phyloP scores from a whole-genome alignment of 495 filamentous ascomycete species.

The Neurospora cerealis region DNA sequence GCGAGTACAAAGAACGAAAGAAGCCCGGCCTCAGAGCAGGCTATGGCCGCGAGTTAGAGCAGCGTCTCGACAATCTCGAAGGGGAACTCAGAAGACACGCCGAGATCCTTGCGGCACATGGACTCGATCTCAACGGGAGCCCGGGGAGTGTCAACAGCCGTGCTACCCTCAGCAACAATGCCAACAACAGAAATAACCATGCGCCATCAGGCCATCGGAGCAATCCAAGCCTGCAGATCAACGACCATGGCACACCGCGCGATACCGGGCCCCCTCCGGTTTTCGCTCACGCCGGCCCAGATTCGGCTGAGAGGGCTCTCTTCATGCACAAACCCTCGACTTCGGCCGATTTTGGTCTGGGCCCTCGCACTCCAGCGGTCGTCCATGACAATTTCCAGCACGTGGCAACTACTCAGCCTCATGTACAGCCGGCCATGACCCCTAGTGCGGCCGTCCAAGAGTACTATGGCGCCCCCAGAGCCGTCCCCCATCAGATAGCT shows the following conservation, averaged over 20 bases:
- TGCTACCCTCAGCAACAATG: constrained; percentile 23
- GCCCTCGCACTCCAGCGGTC: background rate
- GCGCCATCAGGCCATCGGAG: constrained; percentile 40
- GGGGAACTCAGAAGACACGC: constrained; percentile 39
- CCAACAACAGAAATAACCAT: constrained; percentile 18
- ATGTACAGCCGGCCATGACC: constrained; percentile 18
- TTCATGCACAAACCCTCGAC: constrained; percentile 51
- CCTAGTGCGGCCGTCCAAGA: constrained; percentile 28
- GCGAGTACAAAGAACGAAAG: constrained; percentile 79
- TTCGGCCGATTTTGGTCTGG: constrained; percentile 28
- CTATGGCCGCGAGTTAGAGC: constrained; percentile 80
- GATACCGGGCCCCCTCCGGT: constrained; percentile 28
- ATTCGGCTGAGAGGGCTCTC: constrained; percentile 47
- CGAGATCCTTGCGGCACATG: constrained; percentile 30
- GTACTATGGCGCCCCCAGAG: constrained; percentile 28
- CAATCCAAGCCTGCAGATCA: constrained; percentile 27
- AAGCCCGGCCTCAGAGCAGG: constrained; percentile 78
- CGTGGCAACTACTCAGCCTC: constrained; percentile 18
- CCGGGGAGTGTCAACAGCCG: constrained; percentile 25
- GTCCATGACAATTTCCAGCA: constrained; percentile 25
- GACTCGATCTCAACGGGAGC: constrained; percentile 15
- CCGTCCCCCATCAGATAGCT: background rate
- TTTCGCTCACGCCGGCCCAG: constrained; percentile 23
- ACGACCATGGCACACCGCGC: constrained; percentile 38
- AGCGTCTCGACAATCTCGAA: constrained; percentile 55